Evolutionary conservation across 1,284 basidiomycete genomes (phyloP), one percentile per base, ranked within the genome.

Genomic region (Trametes versicolor): DNA sequence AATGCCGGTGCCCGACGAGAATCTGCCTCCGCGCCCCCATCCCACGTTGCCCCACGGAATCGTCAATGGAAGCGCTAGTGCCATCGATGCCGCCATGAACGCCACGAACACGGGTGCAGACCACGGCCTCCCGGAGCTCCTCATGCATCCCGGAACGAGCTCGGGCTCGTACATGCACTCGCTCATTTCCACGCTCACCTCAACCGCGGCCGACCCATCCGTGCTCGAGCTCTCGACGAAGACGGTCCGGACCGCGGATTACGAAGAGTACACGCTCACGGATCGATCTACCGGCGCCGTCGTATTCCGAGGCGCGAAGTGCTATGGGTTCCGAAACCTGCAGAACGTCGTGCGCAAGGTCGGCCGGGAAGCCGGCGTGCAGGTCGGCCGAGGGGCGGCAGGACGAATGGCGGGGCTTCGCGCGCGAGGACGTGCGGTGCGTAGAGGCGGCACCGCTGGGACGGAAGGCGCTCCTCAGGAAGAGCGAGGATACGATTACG

Each of bases 331-430:
- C 82, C 87, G 96, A 59, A 99, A 99, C 77, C 82, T 99, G 59
- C 97, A 99, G 79, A 99, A 99, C 76, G 87, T 99, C 54, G 97
- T 99, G 51, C 85, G 97, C 62, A 96, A 96, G 79, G 90, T 98
- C 10, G 94, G 92, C n/a, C 89, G 88, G 68, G 92, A 95, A 69
- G 87, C 90, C 0, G 96, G 96, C 0, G 82, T 96, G 45, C 85
- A 88, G 62, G 87, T 90, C 27, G 87, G 85, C 45, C 83, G 81
- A 12, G 93, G 92, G 49, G 91, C 87, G 32, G 87, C 87, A 41
- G 89, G 89, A 51, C 80, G 83, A 67, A 75, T 89, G 70, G 82
- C 76, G 23, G 80, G 78, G 48, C 43, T 75, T 76, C 54, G 80
- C 73, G 68, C 76, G 70, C 65, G 72, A 32, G 69, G 65, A 60